A percentile compares a stretch with the other conserved stretches of the same genome.
Conservation (phyloP, 768 basidiomycete species). For the Psilocybe subaeruginosa region DNA sequence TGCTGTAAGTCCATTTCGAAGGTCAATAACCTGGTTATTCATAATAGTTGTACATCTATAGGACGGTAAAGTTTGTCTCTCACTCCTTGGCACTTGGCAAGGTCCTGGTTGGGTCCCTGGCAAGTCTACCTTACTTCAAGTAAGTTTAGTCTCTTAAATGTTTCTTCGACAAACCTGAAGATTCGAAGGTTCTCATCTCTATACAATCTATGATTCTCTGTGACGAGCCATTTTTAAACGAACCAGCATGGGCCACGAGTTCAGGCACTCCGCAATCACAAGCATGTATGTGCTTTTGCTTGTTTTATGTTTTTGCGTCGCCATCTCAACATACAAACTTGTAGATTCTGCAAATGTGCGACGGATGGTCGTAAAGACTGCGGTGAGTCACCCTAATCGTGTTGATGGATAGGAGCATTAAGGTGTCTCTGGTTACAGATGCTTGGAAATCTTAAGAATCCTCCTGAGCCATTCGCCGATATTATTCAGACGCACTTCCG, state of each 20-base stretch:
- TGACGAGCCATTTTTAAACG: slow-evolving; percentile 92
- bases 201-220: slow-evolving; percentile 97
- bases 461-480: slow-evolving; percentile 85
- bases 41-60: slow-evolving; percentile 25
- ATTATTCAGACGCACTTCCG: slow-evolving; percentile 91
- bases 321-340: background rate
- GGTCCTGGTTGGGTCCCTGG: slow-evolving; percentile 95
- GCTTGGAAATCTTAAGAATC: slow-evolving; percentile 80
- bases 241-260: slow-evolving; percentile 83
- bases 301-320: background rate
- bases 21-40: background rate
- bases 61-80: slow-evolving; percentile 95
- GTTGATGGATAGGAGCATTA: background rate
- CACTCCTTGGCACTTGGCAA: slow-evolving; percentile 88
- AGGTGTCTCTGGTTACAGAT: slow-evolving; percentile 51
- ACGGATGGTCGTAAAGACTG: slow-evolving; percentile 89
- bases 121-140: slow-evolving; percentile 88
- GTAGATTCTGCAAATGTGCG: slow-evolving; percentile 91
- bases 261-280: slow-evolving; percentile 76
- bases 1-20: slow-evolving; percentile 54
- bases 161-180: too few relatives aligned
- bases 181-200: slow-evolving; percentile 82
- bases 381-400: slow-evolving; percentile 48
- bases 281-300: slow-evolving; percentile 58
- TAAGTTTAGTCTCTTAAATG: slow-evolving; percentile 24